These are phyloP conservation scores for Leishmania tropica DNA, from an alignment of 208 protist genomes.

Conservation along the genomic window DNA sequence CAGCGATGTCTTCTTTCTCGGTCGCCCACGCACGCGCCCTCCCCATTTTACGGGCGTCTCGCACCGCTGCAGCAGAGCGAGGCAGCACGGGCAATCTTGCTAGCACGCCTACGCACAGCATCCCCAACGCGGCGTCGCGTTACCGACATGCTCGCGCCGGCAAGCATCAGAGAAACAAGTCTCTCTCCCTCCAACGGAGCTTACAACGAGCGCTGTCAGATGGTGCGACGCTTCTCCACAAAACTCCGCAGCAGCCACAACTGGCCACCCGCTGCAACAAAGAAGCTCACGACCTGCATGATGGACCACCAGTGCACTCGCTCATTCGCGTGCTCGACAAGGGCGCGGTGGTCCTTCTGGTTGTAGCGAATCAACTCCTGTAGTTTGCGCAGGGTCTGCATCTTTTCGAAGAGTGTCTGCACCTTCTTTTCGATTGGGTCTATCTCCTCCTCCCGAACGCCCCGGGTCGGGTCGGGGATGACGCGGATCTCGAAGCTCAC, in stretches of 20 bases:
- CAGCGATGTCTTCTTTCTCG: background rate
- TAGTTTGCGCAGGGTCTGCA: background rate
- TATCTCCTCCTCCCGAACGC: constrained; percentile 29
- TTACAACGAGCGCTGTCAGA: constrained; percentile 27
- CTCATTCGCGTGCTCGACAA: constrained; percentile 60
- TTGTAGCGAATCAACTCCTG: constrained; percentile 52
- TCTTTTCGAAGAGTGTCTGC: constrained; percentile 19
- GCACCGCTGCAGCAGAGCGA: background rate
- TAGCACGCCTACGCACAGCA: background rate
- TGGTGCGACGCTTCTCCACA: constrained; percentile 67
- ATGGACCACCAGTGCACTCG: constrained; percentile 70
- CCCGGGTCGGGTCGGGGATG: constrained; percentile 28
- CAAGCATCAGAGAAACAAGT: background rate
- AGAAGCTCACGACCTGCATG: constrained; percentile 61
- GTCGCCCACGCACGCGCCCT: background rate
- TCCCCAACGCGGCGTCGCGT: background rate
- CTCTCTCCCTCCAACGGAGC: background rate
- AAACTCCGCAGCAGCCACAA: constrained; percentile 80
- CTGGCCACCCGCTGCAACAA: constrained; percentile 62
- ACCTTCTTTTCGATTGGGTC: constrained; percentile 77
- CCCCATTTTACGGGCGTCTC: background rate
- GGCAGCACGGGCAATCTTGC: background rate
- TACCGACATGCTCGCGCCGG: background rate
- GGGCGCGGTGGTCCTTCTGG: constrained; percentile 66
- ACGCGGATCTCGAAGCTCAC: constrained; percentile 55